Evolutionary conservation across 139 green algal genomes (phyloP).

Genomic region (Chlamydomonas incerta): DNA sequence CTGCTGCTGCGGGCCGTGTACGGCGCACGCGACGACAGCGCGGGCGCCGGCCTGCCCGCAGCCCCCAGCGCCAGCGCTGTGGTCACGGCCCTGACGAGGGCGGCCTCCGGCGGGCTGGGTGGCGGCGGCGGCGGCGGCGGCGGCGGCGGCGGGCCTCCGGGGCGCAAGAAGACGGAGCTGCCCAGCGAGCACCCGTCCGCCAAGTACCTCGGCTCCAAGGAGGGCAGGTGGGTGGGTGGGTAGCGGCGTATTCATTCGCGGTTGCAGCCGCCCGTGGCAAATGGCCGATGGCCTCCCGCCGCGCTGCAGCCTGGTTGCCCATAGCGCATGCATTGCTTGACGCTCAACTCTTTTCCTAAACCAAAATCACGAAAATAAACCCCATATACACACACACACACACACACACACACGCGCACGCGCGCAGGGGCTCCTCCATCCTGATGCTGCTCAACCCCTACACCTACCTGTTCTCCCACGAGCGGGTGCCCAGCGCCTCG

Average conservation of each 20-base stretch:
- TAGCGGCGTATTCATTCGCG: too few species aligned
- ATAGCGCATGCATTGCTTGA: too few species aligned
- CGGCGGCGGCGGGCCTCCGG: not conserved
- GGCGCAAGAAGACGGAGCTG: not conserved
- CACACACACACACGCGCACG: too few species aligned
- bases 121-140: not conserved
- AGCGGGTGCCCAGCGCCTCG: too few species aligned
- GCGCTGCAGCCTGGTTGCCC: too few species aligned
- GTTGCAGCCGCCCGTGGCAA: too few species aligned
- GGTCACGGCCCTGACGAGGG: not conserved
- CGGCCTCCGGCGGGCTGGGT: not conserved
- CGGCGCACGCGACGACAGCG: not conserved
- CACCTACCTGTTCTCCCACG: too few species aligned
- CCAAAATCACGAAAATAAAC: too few species aligned
- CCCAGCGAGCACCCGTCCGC: slow-evolving; percentile 7
- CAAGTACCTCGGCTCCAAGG: slow-evolving; percentile 18
- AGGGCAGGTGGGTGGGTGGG: slow-evolving; percentile 20
- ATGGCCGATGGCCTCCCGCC: too few species aligned
- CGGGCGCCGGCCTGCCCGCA: too few species aligned
- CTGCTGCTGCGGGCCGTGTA: slow-evolving; percentile 25
- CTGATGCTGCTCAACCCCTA: slow-evolving; percentile 11
- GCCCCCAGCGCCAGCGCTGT: not conserved
- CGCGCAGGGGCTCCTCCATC: slow-evolving; percentile 10
- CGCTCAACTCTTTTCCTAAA: too few species aligned
- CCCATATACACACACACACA: too few species aligned